Base-by-base conservation (phyloP, 2,329 filamentous ascomycete genomes). In the Westerdykella aurantiaca region DNA sequence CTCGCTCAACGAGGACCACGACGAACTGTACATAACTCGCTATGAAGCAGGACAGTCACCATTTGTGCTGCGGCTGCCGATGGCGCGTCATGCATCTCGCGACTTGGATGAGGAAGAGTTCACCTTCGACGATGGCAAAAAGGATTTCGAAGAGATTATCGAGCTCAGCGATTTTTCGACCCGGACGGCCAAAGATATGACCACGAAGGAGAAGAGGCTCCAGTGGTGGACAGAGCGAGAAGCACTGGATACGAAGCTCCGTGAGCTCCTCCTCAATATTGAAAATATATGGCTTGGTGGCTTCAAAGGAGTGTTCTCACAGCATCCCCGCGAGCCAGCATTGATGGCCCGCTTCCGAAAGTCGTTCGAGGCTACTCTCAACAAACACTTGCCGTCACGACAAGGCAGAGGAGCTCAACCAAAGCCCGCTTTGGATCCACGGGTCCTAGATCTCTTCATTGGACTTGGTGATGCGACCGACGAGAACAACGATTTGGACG, bases 221-320 rank as follows among this genome's bases (percentile, higher is more conserved):
- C 82, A 83, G 38, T 98, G 93, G 93, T 98, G 93, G 90, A 79
- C 79, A 4, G 85, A 90, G 60, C 81, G 94, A 12, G 85, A 93
- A 65, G 78, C 78, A 2, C 74, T 98, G 13, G 93, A 98, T 60
- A 70, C 72, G 25, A 82, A 88, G 9, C 75, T 98, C 18, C 82
- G 81, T 49, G 83, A 86, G 40, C 77, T 98, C 9, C 74, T 98
- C 1, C 75, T 82, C 42, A 94, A 88, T 47, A 85, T 98, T 33
- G 91, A 98, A 66, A 85, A 86, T 48, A 83, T 93, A 17, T 98
- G 93, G 93, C 79, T 98, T 5, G 90, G 91, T 39, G 93, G 93
- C 0, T 98, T 98, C 75, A 85, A 83, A 45, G 90, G 91, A 13
- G 84, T 98, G n/a, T 91, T 98, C 60, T 90, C 88, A 1, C 85